Evolutionary conservation across 495 filamentous ascomycete genomes (phyloP), one percentile per base, ranked within the genome.

Genomic region (Hypoxylon fuscum): DNA sequence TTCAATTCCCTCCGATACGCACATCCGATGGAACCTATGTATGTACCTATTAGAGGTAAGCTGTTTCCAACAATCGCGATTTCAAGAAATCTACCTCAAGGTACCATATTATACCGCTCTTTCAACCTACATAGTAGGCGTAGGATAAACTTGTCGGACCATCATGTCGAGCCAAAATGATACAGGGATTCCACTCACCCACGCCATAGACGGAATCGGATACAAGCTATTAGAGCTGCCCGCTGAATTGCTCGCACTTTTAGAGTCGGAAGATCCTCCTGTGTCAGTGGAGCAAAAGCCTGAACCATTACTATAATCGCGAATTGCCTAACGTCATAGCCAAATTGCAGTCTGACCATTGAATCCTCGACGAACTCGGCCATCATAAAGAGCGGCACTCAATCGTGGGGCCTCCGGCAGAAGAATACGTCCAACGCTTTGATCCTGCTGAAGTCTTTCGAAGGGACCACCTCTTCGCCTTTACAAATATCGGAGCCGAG

Each of bases 351-450:
- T 21, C 74, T 96, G 38, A 82, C 82, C 41, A 77, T 96, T 50
- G 89, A 90, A 71, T 87, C 82, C 23, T 77, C 79, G 22, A 72
- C 76, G 3, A 81, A 86, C 59, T 86, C 88, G 56, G 89, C 90
- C 37, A 85, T 95, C 51, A 81, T 97, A 58, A 92, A 87, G 71
- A 89, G 88, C 2, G 72, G 83, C 2, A 76, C 79, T 12, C 80
- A 86, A 69, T 93, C 88, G 15, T 97, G 88, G 79, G 86, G 86
- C 25, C 80, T 96, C 46, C 90, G 90, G 15, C 92, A 96, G 73
- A 92, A 96, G 60, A 92, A 94, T 68, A 94, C 92, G 0, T 96
- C 92, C 12, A 97, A 97, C 70, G 88, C 89, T 5, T 76, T 96
- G 31, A 89, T 91, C 72, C 70, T 96, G 6, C 78, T 91, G 22